Evolutionary conservation across 768 basidiomycete genomes (phyloP).

Genomic region (Coprinopsis marcescibilis): DNA sequence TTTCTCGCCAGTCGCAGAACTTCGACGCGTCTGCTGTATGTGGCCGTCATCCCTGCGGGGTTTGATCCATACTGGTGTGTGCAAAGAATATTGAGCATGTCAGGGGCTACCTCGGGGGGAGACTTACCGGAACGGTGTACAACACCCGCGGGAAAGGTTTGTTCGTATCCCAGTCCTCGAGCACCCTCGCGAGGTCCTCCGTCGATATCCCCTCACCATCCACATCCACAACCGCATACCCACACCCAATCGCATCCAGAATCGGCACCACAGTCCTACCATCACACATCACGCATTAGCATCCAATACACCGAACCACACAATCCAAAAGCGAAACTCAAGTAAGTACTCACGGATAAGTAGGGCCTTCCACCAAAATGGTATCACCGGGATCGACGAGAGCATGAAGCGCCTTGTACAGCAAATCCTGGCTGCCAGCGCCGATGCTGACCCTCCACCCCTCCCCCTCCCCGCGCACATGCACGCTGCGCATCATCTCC

Average conservation of each 20-base stretch:
- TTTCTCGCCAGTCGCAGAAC: constrained; percentile 63
- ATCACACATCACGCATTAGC: neutral
- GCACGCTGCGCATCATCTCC: constrained; percentile 52
- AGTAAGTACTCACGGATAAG: constrained; percentile 49
- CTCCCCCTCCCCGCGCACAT: constrained; percentile 33
- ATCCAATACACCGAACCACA: neutral
- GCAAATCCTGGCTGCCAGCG: constrained; percentile 68
- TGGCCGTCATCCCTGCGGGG: constrained; percentile 73
- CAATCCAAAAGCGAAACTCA: constrained; percentile 10
- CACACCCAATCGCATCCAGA: constrained; percentile 44
- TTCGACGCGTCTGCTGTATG: constrained; percentile 58
- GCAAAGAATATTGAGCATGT: neutral
- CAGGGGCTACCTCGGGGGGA: neutral
- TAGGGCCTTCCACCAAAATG: constrained; percentile 73
- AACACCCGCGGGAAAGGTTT: constrained; percentile 67
- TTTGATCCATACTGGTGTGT: constrained; percentile 84
- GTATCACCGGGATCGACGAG: constrained; percentile 73
- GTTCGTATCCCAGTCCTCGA: constrained; percentile 60
- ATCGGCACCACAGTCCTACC: constrained; percentile 61
- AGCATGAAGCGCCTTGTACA: constrained; percentile 70
- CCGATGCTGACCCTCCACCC: constrained; percentile 44
- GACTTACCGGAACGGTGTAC: constrained; percentile 68
- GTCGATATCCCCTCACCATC: constrained; percentile 67
- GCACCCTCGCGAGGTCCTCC: constrained; percentile 45
- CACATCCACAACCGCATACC: constrained; percentile 58